Conservation (phyloP, 352 stramenopile genomes). For the Blastocystis sp. region DNA sequence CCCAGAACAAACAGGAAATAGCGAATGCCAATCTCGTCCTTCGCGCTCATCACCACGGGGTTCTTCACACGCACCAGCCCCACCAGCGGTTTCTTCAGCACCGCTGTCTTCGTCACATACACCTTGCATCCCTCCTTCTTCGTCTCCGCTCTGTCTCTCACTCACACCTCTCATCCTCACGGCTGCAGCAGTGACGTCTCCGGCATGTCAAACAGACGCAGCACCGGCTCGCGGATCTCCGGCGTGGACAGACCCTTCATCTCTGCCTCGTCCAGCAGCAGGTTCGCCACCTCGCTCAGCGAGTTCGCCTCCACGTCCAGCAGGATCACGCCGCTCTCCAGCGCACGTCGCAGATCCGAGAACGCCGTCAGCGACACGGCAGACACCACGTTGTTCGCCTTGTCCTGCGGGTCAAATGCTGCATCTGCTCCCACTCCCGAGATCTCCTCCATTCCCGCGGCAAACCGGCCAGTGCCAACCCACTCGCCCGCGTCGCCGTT, state of each 20-base stretch:
- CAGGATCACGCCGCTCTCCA: conserved; percentile 59
- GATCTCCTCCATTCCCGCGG: conserved; percentile 30
- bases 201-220: conserved; percentile 26
- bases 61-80: conserved; percentile 25
- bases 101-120: conserved; percentile 27
- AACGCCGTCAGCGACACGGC: conserved; percentile 64
- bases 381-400: background rate
- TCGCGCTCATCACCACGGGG: conserved; percentile 26
- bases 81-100: conserved; percentile 46
- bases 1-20: conserved; percentile 67
- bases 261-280: conserved; percentile 51
- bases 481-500: conserved; percentile 1
- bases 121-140: conserved; percentile 62
- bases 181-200: background rate
- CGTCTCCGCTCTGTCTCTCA: background rate
- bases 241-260: conserved; percentile 38
- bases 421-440: background rate
- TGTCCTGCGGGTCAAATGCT: background rate
- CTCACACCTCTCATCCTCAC: background rate
- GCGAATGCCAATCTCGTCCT: conserved; percentile 9
- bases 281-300: conserved; percentile 43
- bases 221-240: conserved; percentile 22
- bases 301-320: conserved; percentile 29
- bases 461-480: conserved; percentile 47
- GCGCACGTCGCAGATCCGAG: conserved; percentile 55